Evolutionary conservation across 2,329 filamentous ascomycete species (phyloP).

Genomic region (Claviceps fusiformis): DNA sequence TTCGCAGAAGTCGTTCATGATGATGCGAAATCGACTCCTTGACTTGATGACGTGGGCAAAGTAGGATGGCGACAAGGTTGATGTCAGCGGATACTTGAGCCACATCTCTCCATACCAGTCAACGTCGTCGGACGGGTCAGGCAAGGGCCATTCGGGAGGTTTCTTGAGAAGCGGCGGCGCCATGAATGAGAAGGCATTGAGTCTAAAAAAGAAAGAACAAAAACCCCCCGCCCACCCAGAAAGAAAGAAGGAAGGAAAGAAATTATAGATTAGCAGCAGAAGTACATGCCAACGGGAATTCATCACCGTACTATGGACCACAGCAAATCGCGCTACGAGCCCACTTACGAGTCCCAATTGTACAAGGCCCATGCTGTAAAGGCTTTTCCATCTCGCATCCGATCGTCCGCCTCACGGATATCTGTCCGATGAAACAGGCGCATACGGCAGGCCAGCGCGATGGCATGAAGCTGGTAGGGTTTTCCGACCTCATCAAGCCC

Average conservation of each 20-base stretch:
- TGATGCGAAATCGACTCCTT: constrained; percentile 15
- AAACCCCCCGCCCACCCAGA: constrained; percentile 5
- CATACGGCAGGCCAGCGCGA: constrained; percentile 19
- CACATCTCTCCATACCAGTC: constrained; percentile 23
- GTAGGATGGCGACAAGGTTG: constrained; percentile 9
- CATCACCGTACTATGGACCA: not conserved
- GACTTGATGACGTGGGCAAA: constrained; percentile 18
- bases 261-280: not conserved
- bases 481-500: constrained; percentile 25
- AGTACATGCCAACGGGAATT: not conserved
- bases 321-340: no score
- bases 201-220: constrained; percentile 5
- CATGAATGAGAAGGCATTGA: constrained; percentile 14
- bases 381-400: constrained; percentile 9
- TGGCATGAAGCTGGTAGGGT: constrained; percentile 18
- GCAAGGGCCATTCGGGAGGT: constrained; percentile 18
- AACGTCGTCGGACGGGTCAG: constrained; percentile 11
- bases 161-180: constrained; percentile 15
- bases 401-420: constrained; percentile 7
- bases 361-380: constrained; percentile 24
- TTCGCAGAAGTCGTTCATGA: constrained; percentile 20
- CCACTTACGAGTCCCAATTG: constrained; percentile 19
- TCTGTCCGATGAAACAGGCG: constrained; percentile 14
- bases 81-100: constrained; percentile 20
- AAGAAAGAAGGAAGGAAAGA: not conserved